These are phyloP conservation scores for Scutellaria baicalensis DNA, from an alignment of 257 asterid species.

Conservation along the genomic window DNA sequence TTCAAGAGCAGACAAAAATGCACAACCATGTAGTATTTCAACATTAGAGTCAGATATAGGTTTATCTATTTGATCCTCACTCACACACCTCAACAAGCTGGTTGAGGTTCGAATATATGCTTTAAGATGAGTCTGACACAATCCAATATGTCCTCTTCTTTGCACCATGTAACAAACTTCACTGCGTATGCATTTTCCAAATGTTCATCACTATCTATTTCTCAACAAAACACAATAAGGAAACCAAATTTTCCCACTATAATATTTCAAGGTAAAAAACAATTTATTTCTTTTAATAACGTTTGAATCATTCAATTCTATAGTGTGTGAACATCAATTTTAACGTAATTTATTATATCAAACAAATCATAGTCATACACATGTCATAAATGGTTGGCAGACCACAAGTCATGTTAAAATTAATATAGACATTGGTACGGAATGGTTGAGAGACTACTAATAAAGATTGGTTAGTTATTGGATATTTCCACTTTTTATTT, in stretches of 20 bases:
- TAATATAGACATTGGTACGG: no score
- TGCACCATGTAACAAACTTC: slow-evolving; percentile 34
- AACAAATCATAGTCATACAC: no score
- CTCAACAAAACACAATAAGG: neutral
- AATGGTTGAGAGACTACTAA: no score
- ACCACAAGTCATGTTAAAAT: no score
- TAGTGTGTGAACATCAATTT: no score
- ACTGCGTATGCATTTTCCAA: slow-evolving; percentile 6
- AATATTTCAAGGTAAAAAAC: neutral
- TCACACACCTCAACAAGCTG: neutral
- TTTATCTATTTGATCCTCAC: slow-evolving; percentile 1
- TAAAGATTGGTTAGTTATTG: no score
- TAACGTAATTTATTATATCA: no score
- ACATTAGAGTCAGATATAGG: neutral
- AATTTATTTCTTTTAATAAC: no score
- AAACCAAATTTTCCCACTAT: neutral
- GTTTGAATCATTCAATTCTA: neutral
- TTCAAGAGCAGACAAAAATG: neutral
- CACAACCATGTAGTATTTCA: neutral
- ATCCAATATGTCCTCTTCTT: slow-evolving; percentile 32
- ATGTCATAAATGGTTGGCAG: no score
- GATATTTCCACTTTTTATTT: no score
- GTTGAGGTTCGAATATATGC: slow-evolving; percentile 31
- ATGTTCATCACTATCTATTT: neutral
- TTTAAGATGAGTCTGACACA: slow-evolving; percentile 24